phyloP scores from a whole-genome alignment of 2,329 filamentous ascomycete species.

The Pezicula rhizophila region DNA sequence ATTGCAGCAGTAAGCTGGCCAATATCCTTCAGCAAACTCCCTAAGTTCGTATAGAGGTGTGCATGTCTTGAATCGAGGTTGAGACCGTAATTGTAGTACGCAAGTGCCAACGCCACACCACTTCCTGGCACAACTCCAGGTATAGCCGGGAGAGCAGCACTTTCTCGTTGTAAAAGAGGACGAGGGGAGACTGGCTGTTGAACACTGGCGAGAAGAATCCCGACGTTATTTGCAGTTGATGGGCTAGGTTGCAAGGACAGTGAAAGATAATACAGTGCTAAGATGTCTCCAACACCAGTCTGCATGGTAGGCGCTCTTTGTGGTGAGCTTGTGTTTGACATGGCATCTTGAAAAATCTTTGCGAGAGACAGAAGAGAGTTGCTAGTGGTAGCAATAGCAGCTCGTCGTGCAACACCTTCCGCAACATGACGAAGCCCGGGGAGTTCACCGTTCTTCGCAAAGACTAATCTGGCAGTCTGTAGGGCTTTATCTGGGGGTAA shows the following conservation, averaged over 20 bases:
- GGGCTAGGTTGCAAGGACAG: conserved; percentile 91
- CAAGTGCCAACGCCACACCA: conserved; percentile 78
- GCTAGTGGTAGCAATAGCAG: conserved; percentile 86
- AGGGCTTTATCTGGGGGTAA: conserved; percentile 79
- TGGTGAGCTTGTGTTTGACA: conserved; percentile 54
- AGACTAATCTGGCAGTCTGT: conserved; percentile 76
- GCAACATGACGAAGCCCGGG: conserved; percentile 72
- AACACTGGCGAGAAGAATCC: conserved; percentile 90
- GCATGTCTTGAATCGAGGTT: conserved; percentile 83
- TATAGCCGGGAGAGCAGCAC: conserved; percentile 41
- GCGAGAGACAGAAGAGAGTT: conserved; percentile 91
- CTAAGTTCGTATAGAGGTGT: conserved; percentile 93
- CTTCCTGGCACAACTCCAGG: conserved; percentile 81
- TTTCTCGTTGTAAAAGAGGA: conserved; percentile 24
- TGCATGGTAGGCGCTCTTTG: conserved; percentile 52
- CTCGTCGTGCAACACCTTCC: conserved; percentile 65
- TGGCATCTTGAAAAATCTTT: conserved; percentile 95
- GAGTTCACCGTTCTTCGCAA: conserved; percentile 67
- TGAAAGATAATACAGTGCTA: conserved; percentile 92
- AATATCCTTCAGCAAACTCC: conserved; percentile 92
- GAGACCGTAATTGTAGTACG: conserved; percentile 93
- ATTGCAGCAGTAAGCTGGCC: conserved; percentile 89
- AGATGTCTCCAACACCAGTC: conserved; percentile 81
- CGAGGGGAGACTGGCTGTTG: conserved; percentile 56
- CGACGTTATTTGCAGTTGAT: conserved; percentile 96